Evolutionary conservation across 768 basidiomycete species (phyloP).

Genomic region (Phaeotremella skinneri): DNA sequence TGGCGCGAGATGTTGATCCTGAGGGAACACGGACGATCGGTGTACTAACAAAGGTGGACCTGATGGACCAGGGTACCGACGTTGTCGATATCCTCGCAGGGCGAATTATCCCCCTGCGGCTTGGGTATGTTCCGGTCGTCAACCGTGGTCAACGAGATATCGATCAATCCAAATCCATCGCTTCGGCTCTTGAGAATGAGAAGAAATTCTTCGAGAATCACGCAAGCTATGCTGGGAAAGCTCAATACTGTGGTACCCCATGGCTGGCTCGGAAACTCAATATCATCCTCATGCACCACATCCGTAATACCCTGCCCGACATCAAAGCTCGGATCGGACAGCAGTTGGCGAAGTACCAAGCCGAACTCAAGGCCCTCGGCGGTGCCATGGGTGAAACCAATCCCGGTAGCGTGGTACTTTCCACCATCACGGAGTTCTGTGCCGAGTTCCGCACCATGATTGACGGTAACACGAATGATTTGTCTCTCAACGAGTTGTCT

Average conservation of each 20-base stretch:
- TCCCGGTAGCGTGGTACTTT: constrained; percentile 85
- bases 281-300: constrained; percentile 99
- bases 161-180: constrained; percentile 80
- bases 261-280: constrained; percentile 92
- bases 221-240: constrained; percentile 84
- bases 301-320: constrained; percentile 93
- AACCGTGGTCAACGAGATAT: constrained; percentile 98
- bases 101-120: constrained; percentile 87
- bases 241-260: constrained; percentile 95
- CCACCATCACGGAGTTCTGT: constrained; percentile 98
- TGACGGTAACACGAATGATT: constrained; percentile 94
- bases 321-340: constrained; percentile 94
- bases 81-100: constrained; percentile 99
- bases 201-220: constrained; percentile 93
- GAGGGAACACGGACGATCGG: constrained; percentile 96
- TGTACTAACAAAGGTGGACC: constrained; percentile 95
- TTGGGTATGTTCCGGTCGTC: constrained; percentile 98
- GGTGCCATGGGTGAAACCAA: constrained; percentile 80
- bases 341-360: constrained; percentile 81
- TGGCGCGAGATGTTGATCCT: constrained; percentile 95
- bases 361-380: constrained; percentile 78
- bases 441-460: constrained; percentile 94
- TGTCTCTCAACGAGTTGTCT: constrained; percentile 92
- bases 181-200: constrained; percentile 80
- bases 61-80: constrained; percentile 98